Evolutionary conservation across 164 flowering plant genomes (phyloP).

Genomic region (Berberis vulgaris): DNA sequence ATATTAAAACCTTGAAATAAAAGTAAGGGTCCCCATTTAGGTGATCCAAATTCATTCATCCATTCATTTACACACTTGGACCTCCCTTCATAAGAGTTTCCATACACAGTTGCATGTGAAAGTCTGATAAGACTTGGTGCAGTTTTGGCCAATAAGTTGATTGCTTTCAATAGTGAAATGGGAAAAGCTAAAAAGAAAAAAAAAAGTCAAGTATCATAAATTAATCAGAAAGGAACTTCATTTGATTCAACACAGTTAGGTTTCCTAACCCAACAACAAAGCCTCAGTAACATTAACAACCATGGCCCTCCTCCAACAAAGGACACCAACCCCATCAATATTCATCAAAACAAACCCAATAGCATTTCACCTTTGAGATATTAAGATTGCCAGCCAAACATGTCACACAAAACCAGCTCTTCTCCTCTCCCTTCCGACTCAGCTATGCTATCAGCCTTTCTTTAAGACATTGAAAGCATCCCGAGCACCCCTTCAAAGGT

Average conservation of each 20-base stretch:
- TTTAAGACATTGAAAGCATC: slow-evolving; percentile 35
- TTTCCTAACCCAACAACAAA: background rate
- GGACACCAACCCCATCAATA: slow-evolving; percentile 9
- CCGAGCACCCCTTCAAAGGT: slow-evolving; percentile 24
- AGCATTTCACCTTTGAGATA: slow-evolving; percentile 18
- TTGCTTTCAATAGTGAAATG: background rate
- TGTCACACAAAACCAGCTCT: slow-evolving; percentile 33
- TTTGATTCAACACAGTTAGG: slow-evolving; percentile 5
- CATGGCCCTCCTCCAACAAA: slow-evolving; percentile 3
- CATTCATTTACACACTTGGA: no score
- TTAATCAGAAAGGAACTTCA: slow-evolving; percentile 2
- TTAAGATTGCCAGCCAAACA: slow-evolving; percentile 28
- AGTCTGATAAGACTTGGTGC: background rate
- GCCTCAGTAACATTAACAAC: slow-evolving; percentile 6
- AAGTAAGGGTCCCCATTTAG: no score
- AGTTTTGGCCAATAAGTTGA: background rate
- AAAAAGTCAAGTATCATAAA: background rate
- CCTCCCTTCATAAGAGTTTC: no score
- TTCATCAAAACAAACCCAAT: slow-evolving; percentile 25
- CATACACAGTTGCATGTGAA: no score
- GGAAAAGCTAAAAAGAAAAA: background rate
- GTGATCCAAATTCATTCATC: no score
- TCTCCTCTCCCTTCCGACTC: slow-evolving; percentile 24
- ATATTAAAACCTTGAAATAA: no score
- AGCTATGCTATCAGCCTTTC: slow-evolving; percentile 33